Base-by-base conservation (phyloP, 2,329 filamentous ascomycete species). In the Myrmaecium sp. region DNA sequence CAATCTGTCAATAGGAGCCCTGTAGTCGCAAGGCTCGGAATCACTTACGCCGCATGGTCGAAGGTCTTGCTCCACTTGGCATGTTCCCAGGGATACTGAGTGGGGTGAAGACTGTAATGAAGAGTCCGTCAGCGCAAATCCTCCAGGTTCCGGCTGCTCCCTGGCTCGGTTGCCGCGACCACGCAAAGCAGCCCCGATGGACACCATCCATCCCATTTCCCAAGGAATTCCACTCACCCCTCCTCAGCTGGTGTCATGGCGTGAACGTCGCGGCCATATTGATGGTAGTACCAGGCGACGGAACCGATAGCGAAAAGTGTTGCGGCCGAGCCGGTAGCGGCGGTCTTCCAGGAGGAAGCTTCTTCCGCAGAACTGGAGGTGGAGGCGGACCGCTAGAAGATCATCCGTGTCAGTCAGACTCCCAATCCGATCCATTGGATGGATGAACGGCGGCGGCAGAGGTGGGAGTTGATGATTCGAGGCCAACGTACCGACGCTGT, bases 51-150 rank as follows among this genome's bases (percentile, higher is more conserved):
- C 60, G 79, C 75, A 62, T 95, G 86, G 51, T 98, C 89, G 55
- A 86, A 98, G 43, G 89, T 94, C 70, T 92, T 94, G 58, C 73
- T 65, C 69, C 75, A 83, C 61, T 89, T 75, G 52, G 73, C 52
- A 60, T 98, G 89, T 48, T 89, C 84, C 89, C 89, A 98, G 36
- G 89, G 89, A 59, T 95, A 95, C 47, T 74, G 60, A 36, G 84
- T 79, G 41, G 89, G 57, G 59, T 98, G 89, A 41, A 98, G 73
- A 63, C 89, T 98, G 47, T 42, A 33, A 30, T 30, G 16, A 47
- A 40, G 35, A 25, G 33, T 23, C 34, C 30, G 33, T 51, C 36
- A 46, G 42, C 36, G 36, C 36, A 27, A 35, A 32, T 33, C 31
- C 30, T 36, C 31, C 30, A 35, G 33, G 34, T n/a, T n/a, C n/a